Base-by-base conservation (phyloP, 2,329 filamentous ascomycete genomes). In the Penicillium sp. region DNA sequence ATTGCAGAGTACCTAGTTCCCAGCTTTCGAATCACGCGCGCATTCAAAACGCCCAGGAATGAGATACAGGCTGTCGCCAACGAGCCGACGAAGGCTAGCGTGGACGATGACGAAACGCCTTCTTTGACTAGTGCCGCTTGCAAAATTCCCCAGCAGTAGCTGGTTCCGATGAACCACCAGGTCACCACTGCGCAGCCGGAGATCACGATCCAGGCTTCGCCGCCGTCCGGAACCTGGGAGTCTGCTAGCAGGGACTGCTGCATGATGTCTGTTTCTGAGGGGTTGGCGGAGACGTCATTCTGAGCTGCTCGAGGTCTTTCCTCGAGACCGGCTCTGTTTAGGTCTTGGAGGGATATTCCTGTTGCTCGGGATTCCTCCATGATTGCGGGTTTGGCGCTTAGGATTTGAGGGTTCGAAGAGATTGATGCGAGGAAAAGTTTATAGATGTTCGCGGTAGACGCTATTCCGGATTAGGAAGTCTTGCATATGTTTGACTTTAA, bases 141-240 rank as follows among this genome's bases (percentile, higher is more conserved):
- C 44, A 86, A 71, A 0, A 88, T 77, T 22, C 84, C 85, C 83
- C 84, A 87, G 58, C 77, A 78, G 63, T 84, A 85, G 7, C 77
- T 77, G 0, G 78, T 82, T 47, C 83, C 84, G 46, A 82, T 77
- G 48, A 80, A 76, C 82, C 81, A 84, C 74, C 82, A 86, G 2
- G 79, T 76, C 10, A 85, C 62, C 1, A 82, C 63, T 2, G 79
- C 76, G 59, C 80, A 83, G 31, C 74, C 75, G 3, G 68, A 70
- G 22, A 86, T 79, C 7, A 86, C 74, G 75, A 68, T 51, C 67
- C 67, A 70, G 31, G 59, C 67, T 32, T 67, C 59, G 5, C 67
- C 67, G 14, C 67, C 67, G 16, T 70, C 67, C 3, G 67, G 67
- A 9, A 69, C 76, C 27, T 74, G 60, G 0, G 76, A 73, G 63